Conservation (phyloP, 2,329 filamentous ascomycete species). For the Colletotrichum lini region DNA sequence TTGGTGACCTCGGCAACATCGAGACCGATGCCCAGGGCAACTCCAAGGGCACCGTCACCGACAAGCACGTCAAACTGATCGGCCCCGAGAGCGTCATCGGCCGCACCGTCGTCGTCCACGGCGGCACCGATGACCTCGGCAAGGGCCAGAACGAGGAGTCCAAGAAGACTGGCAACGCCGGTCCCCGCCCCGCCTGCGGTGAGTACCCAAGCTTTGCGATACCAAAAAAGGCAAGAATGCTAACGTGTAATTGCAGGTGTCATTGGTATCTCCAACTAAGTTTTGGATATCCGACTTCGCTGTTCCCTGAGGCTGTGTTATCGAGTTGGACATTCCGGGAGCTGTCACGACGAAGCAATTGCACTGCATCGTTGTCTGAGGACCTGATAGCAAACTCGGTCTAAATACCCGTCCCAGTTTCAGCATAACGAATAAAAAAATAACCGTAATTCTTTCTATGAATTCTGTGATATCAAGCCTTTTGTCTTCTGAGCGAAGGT, state of each 20-base stretch:
- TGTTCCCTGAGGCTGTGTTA: constrained; percentile 21
- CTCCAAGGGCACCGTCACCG: constrained; percentile 82
- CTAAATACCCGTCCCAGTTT: background rate
- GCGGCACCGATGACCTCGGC: constrained; percentile 96
- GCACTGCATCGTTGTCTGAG: constrained; percentile 16
- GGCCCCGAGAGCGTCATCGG: constrained; percentile 95
- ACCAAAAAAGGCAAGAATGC: background rate
- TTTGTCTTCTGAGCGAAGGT: background rate
- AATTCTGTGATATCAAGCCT: background rate
- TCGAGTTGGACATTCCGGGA: background rate
- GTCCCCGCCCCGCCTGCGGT: constrained; percentile 94
- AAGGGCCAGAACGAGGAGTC: constrained; percentile 93
- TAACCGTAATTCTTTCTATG: background rate
- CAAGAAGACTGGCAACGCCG: constrained; percentile 98
- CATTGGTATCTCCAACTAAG: constrained; percentile 87
- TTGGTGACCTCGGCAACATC: constrained; percentile 98
- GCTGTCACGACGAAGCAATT: background rate
- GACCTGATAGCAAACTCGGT: background rate
- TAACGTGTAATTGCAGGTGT: constrained; percentile 69
- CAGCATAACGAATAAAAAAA: constrained; percentile 6
- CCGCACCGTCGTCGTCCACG: constrained; percentile 95
- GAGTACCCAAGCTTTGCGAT: constrained; percentile 53
- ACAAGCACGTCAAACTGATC: constrained; percentile 94
- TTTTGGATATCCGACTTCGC: constrained; percentile 3
- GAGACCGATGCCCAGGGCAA: constrained; percentile 95